Percentiles rank a stretch among this genome's conserved stretches.
phyloP scores from a whole-genome alignment of 768 basidiomycete species.

The Hebeloma cylindrosporum region DNA sequence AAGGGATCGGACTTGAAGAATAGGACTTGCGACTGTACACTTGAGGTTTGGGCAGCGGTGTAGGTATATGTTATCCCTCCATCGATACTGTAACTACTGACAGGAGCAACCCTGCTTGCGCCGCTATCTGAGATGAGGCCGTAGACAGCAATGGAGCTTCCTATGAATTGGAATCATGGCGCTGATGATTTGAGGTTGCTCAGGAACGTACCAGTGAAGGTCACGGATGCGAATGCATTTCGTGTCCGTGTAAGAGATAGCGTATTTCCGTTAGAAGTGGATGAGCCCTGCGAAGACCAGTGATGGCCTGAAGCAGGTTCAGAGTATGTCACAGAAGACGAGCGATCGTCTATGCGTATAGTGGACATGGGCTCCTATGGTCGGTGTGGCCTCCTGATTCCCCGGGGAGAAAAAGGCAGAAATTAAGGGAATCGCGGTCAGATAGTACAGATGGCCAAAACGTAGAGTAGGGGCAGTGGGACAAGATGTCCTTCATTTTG shows the following conservation, averaged over 20 bases:
- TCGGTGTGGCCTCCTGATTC: too few relatives aligned
- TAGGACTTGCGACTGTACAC: constrained; percentile 1
- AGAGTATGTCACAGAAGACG: constrained; percentile 7
- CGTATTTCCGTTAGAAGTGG: neutral
- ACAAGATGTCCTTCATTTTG: too few relatives aligned
- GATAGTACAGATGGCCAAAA: too few relatives aligned
- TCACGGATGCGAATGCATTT: constrained; percentile 8
- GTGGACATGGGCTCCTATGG: too few relatives aligned
- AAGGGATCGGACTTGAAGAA: constrained; percentile 9
- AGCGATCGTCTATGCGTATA: constrained; percentile 9
- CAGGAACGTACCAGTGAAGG: constrained; percentile 10
- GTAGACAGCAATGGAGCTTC: constrained; percentile 10
- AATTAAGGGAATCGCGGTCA: too few relatives aligned
- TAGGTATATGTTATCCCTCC: neutral
- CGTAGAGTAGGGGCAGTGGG: too few relatives aligned
- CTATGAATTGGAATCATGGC: neutral
- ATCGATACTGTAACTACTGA: constrained; percentile 12
- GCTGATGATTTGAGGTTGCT: neutral
- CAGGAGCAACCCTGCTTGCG: neutral
- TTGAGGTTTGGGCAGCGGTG: neutral
- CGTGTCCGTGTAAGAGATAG: constrained; percentile 8
- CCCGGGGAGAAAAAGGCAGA: too few relatives aligned
- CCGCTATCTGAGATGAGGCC: constrained; percentile 8
- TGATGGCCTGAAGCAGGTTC: constrained; percentile 9
- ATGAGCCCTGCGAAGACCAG: constrained; percentile 5